A percentile compares a stretch with the other conserved stretches of the same genome.
phyloP scores from a whole-genome alignment of 257 asterid species.

The Forsythia suspensa region DNA sequence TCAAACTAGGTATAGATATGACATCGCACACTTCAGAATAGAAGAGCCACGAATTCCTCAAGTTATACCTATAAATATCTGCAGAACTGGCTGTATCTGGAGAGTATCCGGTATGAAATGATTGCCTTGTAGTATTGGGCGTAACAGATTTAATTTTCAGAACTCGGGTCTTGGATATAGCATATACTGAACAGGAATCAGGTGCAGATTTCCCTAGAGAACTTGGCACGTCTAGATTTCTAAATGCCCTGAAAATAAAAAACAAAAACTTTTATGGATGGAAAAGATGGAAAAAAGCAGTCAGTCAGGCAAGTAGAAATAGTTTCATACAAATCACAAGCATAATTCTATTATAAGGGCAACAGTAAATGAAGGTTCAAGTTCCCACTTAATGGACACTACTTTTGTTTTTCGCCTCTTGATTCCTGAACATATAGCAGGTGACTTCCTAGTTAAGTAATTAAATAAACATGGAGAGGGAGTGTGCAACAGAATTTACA shows the following conservation, averaged over 20 bases:
- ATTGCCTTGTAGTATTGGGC: constrained; percentile 36
- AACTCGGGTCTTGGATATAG: constrained; percentile 49
- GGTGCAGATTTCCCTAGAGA: constrained; percentile 53
- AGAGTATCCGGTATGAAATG: constrained; percentile 18
- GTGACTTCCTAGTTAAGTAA: not conserved
- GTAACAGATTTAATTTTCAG: constrained; percentile 47
- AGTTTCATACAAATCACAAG: not conserved
- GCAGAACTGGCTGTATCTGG: constrained; percentile 19
- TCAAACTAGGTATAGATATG: not conserved
- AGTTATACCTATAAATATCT: constrained; percentile 43
- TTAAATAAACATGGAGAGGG: not conserved
- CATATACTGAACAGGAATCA: constrained; percentile 65
- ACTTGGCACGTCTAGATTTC: constrained; percentile 52
- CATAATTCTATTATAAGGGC: not conserved
- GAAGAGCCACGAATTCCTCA: not conserved
- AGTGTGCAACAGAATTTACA: not conserved
- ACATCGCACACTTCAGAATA: not conserved
- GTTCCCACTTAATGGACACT: not conserved
- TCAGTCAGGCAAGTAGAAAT: not conserved
- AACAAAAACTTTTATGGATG: not conserved
- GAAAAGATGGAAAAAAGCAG: not conserved
- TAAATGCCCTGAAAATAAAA: constrained; percentile 62
- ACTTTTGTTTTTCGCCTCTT: not conserved
- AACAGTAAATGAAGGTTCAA: not conserved
- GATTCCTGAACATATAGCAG: not conserved